A percentile compares a stretch with the other conserved stretches of the same genome.
Conservation (phyloP, 306 rosid species). For the Malus sylvestris region DNA sequence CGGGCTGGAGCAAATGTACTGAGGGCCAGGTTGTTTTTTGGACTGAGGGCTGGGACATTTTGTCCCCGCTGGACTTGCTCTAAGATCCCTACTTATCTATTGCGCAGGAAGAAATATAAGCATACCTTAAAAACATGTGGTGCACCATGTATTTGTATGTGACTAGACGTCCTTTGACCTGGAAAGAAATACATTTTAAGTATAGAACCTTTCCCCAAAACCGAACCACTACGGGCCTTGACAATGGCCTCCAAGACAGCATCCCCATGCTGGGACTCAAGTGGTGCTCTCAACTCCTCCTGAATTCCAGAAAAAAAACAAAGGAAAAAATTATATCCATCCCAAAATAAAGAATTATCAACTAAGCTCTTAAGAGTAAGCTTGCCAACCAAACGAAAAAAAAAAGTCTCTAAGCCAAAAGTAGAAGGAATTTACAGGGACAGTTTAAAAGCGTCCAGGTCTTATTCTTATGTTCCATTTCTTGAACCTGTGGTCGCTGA, state of each 20-base stretch:
- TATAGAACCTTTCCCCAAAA: constrained; percentile 85
- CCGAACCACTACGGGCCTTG: constrained; percentile 68
- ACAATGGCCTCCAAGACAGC: constrained; percentile 82
- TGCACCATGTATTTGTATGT: constrained; percentile 73
- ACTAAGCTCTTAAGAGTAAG: constrained; percentile 3
- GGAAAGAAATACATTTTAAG: constrained; percentile 93
- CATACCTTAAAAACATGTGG: constrained; percentile 78
- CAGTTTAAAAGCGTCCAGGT: constrained; percentile 80
- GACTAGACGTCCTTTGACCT: constrained; percentile 81
- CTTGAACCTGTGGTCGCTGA: constrained; percentile 82
- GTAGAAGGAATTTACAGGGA: constrained; percentile 53
- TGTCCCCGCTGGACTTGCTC: no score
- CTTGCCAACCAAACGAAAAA: neutral
- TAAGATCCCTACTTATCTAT: neutral
- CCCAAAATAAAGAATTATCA: neutral
- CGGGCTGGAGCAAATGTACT: no score
- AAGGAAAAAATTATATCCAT: neutral
- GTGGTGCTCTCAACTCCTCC: constrained; percentile 78
- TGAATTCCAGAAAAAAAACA: constrained; percentile 9
- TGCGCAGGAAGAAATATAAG: neutral
- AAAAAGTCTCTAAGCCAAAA: neutral
- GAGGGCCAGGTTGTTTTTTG: no score
- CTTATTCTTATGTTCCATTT: constrained; percentile 85
- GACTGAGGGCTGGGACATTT: no score
- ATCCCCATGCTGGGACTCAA: constrained; percentile 73